phyloP scores from a whole-genome alignment of 139 green algal genomes.

The Helicosporidium sp. region DNA sequence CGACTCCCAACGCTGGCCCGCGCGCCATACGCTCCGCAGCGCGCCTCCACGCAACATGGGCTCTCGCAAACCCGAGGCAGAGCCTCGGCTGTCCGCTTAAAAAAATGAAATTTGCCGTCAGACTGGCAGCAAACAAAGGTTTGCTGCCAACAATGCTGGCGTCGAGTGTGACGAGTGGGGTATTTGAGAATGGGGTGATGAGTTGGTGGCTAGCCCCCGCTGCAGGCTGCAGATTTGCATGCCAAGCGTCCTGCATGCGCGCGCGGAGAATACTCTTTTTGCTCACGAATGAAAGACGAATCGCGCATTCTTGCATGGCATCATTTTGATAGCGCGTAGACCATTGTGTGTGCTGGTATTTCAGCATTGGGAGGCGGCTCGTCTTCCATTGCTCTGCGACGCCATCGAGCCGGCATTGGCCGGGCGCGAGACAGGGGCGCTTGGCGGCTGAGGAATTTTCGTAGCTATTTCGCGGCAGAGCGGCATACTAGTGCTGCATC shows the following conservation, averaged over 20 bases:
- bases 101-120: too few relatives aligned
- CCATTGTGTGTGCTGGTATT: neutral
- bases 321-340: neutral
- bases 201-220: too few relatives aligned
- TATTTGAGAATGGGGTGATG: neutral
- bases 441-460: neutral
- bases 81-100: neutral
- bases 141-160: neutral
- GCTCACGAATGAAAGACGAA: too few relatives aligned
- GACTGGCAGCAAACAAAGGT: too few relatives aligned
- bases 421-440: too few relatives aligned
- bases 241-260: too few relatives aligned
- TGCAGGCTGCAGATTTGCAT: too few relatives aligned
- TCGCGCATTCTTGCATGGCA: neutral
- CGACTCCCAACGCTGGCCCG: neutral
- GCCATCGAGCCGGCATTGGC: neutral
- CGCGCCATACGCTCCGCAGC: neutral
- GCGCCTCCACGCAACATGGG: too few relatives aligned
- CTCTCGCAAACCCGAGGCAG: neutral
- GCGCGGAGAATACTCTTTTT: too few relatives aligned
- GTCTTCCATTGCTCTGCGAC: neutral
- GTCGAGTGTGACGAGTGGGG: neutral
- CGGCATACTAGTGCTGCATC: neutral
- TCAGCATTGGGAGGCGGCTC: neutral
- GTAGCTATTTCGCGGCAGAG: neutral